Base-by-base conservation (phyloP, 306 rosid genomes). In the Dalbergia oliveri region DNA sequence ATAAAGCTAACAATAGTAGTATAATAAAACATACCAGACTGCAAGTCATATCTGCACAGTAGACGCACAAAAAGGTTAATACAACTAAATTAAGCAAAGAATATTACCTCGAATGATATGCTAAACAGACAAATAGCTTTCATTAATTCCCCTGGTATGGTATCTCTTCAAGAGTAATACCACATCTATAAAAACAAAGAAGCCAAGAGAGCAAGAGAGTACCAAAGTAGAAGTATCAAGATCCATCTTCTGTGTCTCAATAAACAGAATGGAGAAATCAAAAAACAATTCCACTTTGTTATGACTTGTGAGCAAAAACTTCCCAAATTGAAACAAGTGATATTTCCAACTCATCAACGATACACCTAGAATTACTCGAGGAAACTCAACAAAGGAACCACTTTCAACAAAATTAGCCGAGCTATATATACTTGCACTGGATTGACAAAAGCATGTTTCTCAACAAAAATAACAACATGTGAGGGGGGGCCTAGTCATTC, bases 401-500 rank as follows among this genome's bases (percentile, higher is more conserved):
- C 59, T 65, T 33, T 37, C 47, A 82, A 54, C 14, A 44, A 69
- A 66, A 75, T 56, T 44, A 72, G 57, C 43, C 74, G 34, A 58
- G 67, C 8, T 35, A 63, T 16, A 77, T 66, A 50, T 81, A 79
- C 64, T 72, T 83, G 84, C 79, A 75, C 51, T 60, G 19, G 71
- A 63, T 50, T 67, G 47, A 8, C 34, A 81, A 9, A 23, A 66
- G 76, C 26, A 76, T 33, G 9, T 21, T 37, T 63, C 41, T 26
- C 41, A 45, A 61, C 60, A 54, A 60, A 60, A 26, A 26, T 26
- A 26, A 54, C 14, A 84, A 80, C 44, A 80, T 61, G 63, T 69
- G 41, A 71, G 58, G 37, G 71, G 34, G 39, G 69, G 77, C 77
- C 90, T 72, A 77, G 62, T 59, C 87, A 86, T 84, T 73, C 77